phyloP scores from a whole-genome alignment of 2,329 filamentous ascomycete species.

The Penicillium sp. region DNA sequence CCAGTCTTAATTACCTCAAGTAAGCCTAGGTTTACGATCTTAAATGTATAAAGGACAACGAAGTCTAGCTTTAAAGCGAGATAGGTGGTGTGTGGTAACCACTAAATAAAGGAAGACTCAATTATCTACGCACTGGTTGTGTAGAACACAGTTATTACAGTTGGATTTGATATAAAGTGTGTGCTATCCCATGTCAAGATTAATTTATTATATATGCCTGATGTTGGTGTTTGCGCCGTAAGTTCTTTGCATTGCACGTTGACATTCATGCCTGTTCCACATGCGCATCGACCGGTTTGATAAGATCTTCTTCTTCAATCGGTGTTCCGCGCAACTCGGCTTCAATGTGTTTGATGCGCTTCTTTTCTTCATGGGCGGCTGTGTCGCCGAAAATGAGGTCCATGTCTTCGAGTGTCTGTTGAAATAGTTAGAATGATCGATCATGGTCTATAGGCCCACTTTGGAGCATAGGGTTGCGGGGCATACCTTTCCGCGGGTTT shows the following conservation, averaged over 20 bases:
- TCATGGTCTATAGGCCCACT: background rate
- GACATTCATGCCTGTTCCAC: conserved; percentile 16
- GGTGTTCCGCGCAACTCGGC: conserved; percentile 34
- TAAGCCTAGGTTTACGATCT: too few relatives aligned
- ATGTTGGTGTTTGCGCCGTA: background rate
- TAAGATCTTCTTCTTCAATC: conserved; percentile 19
- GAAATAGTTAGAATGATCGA: background rate
- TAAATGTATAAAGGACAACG: too few relatives aligned
- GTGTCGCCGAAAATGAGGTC: conserved; percentile 49
- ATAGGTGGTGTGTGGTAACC: too few relatives aligned
- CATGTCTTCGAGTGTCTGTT: conserved; percentile 56
- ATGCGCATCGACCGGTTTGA: conserved; percentile 26
- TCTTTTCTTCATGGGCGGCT: conserved; percentile 39
- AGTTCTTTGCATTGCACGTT: background rate
- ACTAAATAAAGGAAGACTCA: too few relatives aligned
- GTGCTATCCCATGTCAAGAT: background rate
- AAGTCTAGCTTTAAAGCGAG: too few relatives aligned
- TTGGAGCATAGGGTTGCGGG: background rate
- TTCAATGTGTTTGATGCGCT: conserved; percentile 42
- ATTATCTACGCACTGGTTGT: too few relatives aligned
- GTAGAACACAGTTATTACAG: background rate
- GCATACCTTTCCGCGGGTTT: conserved; percentile 38
- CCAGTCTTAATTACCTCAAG: too few relatives aligned
- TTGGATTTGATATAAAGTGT: background rate
- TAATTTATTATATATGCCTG: background rate